Percentiles rank a stretch among this genome's conserved stretches.
Evolutionary conservation across 495 filamentous ascomycete genomes (phyloP).

Genomic region (Penicillium paxilli): DNA sequence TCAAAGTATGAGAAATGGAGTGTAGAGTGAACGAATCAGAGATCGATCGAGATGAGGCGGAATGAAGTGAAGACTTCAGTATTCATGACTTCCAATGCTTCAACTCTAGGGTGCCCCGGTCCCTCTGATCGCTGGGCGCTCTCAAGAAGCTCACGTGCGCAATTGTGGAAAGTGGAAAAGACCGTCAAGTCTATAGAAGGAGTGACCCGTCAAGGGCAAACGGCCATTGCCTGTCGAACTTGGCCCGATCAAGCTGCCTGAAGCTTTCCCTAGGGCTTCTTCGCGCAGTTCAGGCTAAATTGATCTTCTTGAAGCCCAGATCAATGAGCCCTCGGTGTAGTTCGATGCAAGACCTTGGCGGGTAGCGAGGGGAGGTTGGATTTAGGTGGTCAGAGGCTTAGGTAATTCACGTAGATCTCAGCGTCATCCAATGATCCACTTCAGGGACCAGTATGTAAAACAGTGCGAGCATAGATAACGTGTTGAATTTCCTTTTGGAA

Average conservation of each 20-base stretch:
- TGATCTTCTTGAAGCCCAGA: background rate
- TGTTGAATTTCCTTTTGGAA: background rate
- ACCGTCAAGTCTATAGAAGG: slow-evolving; percentile 3
- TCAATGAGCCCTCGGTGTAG: background rate
- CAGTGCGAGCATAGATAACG: too few species aligned
- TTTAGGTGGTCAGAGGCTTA: background rate
- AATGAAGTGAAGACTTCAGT: background rate
- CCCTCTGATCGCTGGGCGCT: too few species aligned
- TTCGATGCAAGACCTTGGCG: background rate
- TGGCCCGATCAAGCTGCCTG: background rate
- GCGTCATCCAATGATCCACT: slow-evolving; percentile 3
- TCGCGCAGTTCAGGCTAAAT: background rate
- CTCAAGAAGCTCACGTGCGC: background rate
- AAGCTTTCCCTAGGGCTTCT: background rate
- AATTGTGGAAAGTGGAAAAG: too few species aligned
- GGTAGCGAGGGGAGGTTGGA: background rate
- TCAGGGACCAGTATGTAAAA: background rate
- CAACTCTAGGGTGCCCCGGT: too few species aligned
- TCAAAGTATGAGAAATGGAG: background rate
- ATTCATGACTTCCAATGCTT: too few species aligned
- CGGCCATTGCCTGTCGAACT: slow-evolving; percentile 1
- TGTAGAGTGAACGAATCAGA: background rate
- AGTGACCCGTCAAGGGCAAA: background rate
- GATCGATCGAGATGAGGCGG: too few species aligned
- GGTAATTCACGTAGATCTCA: slow-evolving; percentile 1